phyloP scores from a whole-genome alignment of 78 protist genomes.

The Creolimax fragrantissima region DNA sequence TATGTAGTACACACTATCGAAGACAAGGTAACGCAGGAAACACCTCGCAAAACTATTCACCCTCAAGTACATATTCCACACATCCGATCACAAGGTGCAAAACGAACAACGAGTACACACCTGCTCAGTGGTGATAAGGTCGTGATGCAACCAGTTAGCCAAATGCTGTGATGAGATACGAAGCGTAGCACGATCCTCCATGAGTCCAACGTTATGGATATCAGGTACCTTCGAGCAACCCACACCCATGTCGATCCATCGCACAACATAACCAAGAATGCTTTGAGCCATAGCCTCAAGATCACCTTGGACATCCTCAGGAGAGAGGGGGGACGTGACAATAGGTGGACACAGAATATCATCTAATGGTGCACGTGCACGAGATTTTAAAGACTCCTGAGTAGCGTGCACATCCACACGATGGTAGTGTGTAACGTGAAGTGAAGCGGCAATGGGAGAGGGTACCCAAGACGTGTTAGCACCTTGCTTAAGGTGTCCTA shows the following conservation, averaged over 20 bases:
- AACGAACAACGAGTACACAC: too few species aligned
- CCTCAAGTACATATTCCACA: too few species aligned
- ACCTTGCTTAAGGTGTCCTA: not conserved
- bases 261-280: slow-evolving; percentile 22
- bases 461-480: slow-evolving; percentile 31
- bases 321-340: not conserved
- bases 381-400: not conserved
- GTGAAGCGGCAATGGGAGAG: slow-evolving; percentile 25
- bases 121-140: not conserved
- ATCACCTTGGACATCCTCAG: not conserved
- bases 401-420: not conserved
- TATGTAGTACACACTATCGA: too few species aligned
- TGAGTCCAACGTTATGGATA: slow-evolving; percentile 9
- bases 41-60: too few species aligned
- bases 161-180: slow-evolving; percentile 9
- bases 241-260: slow-evolving; percentile 21
- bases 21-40: too few species aligned
- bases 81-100: too few species aligned
- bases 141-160: slow-evolving; percentile 23
- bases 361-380: not conserved
- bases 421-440: slow-evolving; percentile 26
- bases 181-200: slow-evolving; percentile 20
- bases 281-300: not conserved
- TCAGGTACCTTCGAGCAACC: slow-evolving; percentile 22
- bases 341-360: slow-evolving; percentile 21